These are phyloP conservation scores for Rhodomyrtus psidioides DNA, from an alignment of 441 rosid species.

Conservation along the genomic window DNA sequence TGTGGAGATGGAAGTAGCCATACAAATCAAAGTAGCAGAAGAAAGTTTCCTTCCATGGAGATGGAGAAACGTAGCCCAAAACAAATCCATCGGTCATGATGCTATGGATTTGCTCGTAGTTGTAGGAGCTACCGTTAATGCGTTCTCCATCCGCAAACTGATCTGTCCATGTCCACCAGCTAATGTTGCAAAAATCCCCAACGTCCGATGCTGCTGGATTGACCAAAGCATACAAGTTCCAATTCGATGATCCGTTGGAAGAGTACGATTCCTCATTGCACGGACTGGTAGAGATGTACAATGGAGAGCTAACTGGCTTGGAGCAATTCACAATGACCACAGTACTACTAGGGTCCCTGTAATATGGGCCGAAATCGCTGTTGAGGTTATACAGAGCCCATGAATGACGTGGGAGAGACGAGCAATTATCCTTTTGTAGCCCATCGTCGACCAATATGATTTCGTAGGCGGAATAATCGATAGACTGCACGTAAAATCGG, in stretches of 20 bases:
- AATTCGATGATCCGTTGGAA: accelerated
- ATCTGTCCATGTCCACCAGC: not conserved
- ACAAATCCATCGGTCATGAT: not conserved
- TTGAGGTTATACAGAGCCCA: too few relatives aligned
- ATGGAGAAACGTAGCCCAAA: too few relatives aligned
- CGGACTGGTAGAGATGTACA: accelerated
- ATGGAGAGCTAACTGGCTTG: accelerated
- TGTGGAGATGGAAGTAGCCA: too few relatives aligned
- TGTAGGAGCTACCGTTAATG: not conserved
- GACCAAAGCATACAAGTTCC: not conserved
- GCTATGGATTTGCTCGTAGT: not conserved
- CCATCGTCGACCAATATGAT: not conserved
- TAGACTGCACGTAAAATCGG: not conserved
- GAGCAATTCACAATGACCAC: not conserved
- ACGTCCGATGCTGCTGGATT: not conserved
- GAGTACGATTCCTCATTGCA: not conserved
- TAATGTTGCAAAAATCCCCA: not conserved
- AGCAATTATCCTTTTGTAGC: not conserved
- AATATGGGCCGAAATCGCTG: too few relatives aligned
- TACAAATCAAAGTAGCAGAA: too few relatives aligned
- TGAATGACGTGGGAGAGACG: not conserved
- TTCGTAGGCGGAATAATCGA: accelerated
- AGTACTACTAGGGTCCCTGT: too few relatives aligned
- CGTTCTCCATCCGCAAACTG: not conserved
- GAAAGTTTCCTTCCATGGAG: too few relatives aligned